Evolutionary conservation across 169 alveolate species (phyloP), one percentile per base, ranked within the genome.

Genomic region (Plasmodium relictum): DNA sequence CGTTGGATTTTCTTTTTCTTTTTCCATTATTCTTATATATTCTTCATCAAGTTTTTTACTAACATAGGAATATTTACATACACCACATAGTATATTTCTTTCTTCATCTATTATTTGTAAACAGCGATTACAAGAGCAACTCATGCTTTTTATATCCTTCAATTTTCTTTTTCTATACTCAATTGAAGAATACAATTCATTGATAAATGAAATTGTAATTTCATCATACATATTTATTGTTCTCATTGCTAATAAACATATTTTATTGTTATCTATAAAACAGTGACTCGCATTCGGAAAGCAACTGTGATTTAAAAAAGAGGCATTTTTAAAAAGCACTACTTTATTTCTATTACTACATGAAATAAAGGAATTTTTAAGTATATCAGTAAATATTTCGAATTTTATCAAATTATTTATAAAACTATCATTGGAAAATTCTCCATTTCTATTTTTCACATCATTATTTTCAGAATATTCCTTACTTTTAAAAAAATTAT

Each of bases 51-150:
- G 5, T 52, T 12, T 58, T 26, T 52, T 24, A 31, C 71, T 88
- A 52, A 83, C 88, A 59, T 78, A 91, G 44, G 89, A 63, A 72
- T 91, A 54, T 86, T 85, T 61, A 41, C 92, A 83, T 7, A 70
- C 37, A 22, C 72, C 54, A 74, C 91, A 80, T 14, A 74, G 70
- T n/a, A 83, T 86, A 54, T 70, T 65, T 37, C 91, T 74, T 56
- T 70, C 80, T 58, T 91, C 87, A 45, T 91, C 94, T 3, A 86
- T 74, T 73, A 89, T 80, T 69, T 76, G 85, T 54, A 83, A 61
- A 24, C 89, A 69, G 24, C 89, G 68, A 66, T 73, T 86, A 42
- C 92, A 86, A n/a, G 73, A 71, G 37, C 92, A 86, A 18, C 8
- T 52, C 12, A 44, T 37, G 18, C 39, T 86, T 72, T 86, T 86